Conservation (phyloP, 495 filamentous ascomycete species). For the Penicillium waksmanii region DNA sequence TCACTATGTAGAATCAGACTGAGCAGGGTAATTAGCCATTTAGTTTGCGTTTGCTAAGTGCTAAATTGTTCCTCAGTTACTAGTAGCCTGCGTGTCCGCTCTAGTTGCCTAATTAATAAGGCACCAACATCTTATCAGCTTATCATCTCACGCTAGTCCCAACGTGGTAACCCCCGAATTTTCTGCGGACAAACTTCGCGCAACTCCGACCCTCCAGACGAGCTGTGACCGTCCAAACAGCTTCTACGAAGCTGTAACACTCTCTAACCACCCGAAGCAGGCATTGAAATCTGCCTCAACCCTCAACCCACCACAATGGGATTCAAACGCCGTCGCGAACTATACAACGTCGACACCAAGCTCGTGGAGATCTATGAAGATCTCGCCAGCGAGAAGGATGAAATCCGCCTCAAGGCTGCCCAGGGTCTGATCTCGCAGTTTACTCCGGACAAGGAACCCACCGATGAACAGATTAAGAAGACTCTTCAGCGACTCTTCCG, state of each 20-base stretch:
- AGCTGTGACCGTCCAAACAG: constrained; percentile 2
- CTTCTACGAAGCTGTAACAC: constrained; percentile 19
- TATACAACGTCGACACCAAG: constrained; percentile 49
- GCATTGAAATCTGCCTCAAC: constrained; percentile 7
- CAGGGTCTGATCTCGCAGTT: constrained; percentile 51
- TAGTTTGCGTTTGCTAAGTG: no score
- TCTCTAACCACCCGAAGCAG: constrained; percentile 5
- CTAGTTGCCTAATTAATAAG: no score
- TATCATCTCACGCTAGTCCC: constrained; percentile 33
- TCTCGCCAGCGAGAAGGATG: constrained; percentile 55
- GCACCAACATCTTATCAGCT: constrained; percentile 7
- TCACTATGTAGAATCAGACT: no score
- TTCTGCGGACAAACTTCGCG: constrained; percentile 27
- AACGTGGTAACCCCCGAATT: constrained; percentile 29
- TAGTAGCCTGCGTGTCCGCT: no score
- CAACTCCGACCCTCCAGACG: constrained; percentile 1
- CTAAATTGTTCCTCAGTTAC: no score
- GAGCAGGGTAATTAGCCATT: no score
- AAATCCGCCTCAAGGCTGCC: constrained; percentile 53
- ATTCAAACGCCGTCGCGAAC: constrained; percentile 48
- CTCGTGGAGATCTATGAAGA: constrained; percentile 61
- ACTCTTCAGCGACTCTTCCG: constrained; percentile 70
- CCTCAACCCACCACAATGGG: constrained; percentile 28
- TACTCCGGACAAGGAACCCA: constrained; percentile 43
- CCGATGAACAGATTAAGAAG: constrained; percentile 48